Base-by-base conservation (phyloP, 306 rosid species). In the Mimosa bimucronata region DNA sequence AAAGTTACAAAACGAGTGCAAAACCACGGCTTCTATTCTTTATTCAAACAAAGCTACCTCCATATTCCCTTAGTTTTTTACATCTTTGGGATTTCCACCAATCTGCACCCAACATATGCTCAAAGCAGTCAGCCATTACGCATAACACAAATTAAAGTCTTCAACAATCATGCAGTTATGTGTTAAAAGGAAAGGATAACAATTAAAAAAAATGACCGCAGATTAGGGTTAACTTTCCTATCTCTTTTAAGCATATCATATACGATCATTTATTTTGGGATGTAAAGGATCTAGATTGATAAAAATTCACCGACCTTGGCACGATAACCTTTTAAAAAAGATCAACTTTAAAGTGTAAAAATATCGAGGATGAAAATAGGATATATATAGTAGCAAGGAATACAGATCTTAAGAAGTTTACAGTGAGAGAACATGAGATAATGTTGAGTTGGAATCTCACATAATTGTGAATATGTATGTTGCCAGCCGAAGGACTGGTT, bases 61-160 rank as follows among this genome's bases (percentile, higher is more conserved):
- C 83, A 66, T 50, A 84, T 81, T 82, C 85, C 86, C 88, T 78
- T 64, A 82, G 62, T 83, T 83, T 85, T 88, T 80, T 88, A 83
- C 84, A 83, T 87, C 84, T 79, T 81, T 70, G 80, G 80, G 76
- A 82, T 64, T 77, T 53, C 75, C 79, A 66, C 44, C 58, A 67
- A 57, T 66, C 95, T 91, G 89, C 84, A 85, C 73, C 71, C 61
- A 67, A 55, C 4, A 9, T 64, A 79, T 72, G 61, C 46, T 46
- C 28, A 34, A 34, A 53, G 30, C 65, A 58, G 62, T 58, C 31
- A 58, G 16, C 67, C 55, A 68, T 23, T 29, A 29, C 58, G 62
- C 76, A 78, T 12, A 73, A 38, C 30, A 18, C 58, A 52, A 52
- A 19, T 18, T 50, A 6, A 18, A 50, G 58, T 50, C 58, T 50